A percentile compares a stretch with the other conserved stretches of the same genome.
phyloP scores from a whole-genome alignment of 257 asterid species.

The Ilex aquifolium region DNA sequence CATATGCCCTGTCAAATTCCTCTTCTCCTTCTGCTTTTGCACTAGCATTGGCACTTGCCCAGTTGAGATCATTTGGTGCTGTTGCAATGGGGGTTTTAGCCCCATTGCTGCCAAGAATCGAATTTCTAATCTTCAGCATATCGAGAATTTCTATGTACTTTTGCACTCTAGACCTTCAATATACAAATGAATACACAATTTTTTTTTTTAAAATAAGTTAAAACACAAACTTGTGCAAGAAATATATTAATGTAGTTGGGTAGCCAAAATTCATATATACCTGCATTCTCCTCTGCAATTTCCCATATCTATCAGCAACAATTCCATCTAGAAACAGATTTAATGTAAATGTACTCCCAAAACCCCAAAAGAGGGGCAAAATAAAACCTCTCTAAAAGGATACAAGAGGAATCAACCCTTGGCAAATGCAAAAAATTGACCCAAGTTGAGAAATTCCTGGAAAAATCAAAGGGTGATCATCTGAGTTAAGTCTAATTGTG shows the following conservation, averaged over 20 bases:
- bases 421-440: too few relatives aligned
- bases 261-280: constrained; percentile 19
- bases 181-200: background rate
- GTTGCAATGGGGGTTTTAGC: constrained; percentile 23
- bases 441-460: too few relatives aligned
- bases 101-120: constrained; percentile 23
- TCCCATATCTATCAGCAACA: constrained; percentile 85
- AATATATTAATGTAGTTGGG: background rate
- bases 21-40: constrained; percentile 29
- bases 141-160: constrained; percentile 80
- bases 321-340: constrained; percentile 48
- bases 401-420: too few relatives aligned
- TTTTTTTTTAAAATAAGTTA: background rate
- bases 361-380: too few relatives aligned
- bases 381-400: too few relatives aligned
- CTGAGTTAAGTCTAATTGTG: too few relatives aligned
- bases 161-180: constrained; percentile 78
- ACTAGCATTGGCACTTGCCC: constrained; percentile 22
- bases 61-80: constrained; percentile 20
- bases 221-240: background rate
- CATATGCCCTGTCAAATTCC: constrained; percentile 9
- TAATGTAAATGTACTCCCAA: too few relatives aligned
- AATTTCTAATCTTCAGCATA: constrained; percentile 51
- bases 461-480: too few relatives aligned
- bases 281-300: constrained; percentile 85